Base-by-base conservation (phyloP, 371 early-diverging fungal genomes). In the Syncephalastrum contaminatum region DNA sequence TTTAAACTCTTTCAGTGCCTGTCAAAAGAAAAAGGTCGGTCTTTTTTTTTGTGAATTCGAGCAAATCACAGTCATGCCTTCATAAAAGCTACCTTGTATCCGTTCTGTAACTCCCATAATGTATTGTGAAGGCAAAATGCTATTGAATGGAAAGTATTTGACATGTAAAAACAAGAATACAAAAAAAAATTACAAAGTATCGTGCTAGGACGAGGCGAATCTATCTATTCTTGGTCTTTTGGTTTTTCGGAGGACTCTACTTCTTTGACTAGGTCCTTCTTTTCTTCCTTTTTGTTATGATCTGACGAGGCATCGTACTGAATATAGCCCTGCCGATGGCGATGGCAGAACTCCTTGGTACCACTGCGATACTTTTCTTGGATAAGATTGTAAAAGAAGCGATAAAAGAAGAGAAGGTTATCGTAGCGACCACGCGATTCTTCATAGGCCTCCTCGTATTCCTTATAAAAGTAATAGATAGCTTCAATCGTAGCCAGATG, bases 401-500 rank as follows among this genome's bases (percentile, higher is more conserved):
- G 90, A 78, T 90, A 97, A 56, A 92, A 95, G 65, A 85, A 95
- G 69, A 97, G 66, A 54, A 95, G 72, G 63, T 92, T 86, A 58
- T 95, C 96, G 59, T 86, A 93, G 40, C 83, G 76, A 8, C 93
- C 94, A 39, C 65, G 61, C 15, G 53, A 45, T 39, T 48, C 58
- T 58, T 66, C 70, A 46, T 63, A 75, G 2, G 67, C 59, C 20
- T 73, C 64, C 3, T 58, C 51, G 52, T 87, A 89, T 68, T 95
- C 96, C 20, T 85, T 75, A 70, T 88, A 92, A 48, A 94, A 80
- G 63, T 89, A 95, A 56, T 97, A 96, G 41, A 95, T 91, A 6
- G 97, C 97, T 68, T 97, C 97, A 53, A 97, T 95, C 1, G 97
- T 97, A 0, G 95, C 90, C 44, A 97, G 63, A 62, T 89, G 82